A percentile compares a stretch with the other conserved stretches of the same genome.
Evolutionary conservation across 192 early-diverging fungal genomes (phyloP).

Genomic region (Coemansia sp.): DNA sequence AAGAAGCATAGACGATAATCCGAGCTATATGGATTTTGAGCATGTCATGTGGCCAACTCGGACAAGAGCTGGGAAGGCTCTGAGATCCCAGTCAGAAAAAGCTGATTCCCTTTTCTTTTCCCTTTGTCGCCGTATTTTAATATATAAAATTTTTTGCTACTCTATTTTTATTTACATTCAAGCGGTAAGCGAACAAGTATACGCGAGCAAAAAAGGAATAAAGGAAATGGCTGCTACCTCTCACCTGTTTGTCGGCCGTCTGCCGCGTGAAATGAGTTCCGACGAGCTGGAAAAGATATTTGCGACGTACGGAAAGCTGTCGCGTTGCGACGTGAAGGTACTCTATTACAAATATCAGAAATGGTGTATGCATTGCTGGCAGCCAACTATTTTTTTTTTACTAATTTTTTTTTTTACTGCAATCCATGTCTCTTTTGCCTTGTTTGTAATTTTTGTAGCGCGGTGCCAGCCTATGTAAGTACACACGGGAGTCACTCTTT

Average conservation of each 20-base stretch:
- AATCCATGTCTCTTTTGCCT: not conserved
- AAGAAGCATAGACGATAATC: slow-evolving; percentile 12
- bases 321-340: slow-evolving; percentile 55
- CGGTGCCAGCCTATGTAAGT: slow-evolving; percentile 34
- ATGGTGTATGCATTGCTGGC: not conserved
- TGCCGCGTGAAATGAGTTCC: slow-evolving; percentile 32
- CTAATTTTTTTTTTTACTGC: not conserved
- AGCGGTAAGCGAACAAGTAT: not conserved
- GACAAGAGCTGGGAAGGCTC: not conserved
- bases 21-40: not conserved
- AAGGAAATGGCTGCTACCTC: slow-evolving; percentile 13
- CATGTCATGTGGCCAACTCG: not conserved
- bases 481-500: not conserved
- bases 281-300: slow-evolving; percentile 43
- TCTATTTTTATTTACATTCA: not conserved
- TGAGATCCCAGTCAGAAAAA: not conserved
- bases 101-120: not conserved
- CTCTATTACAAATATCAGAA: not conserved
- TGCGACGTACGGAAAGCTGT: slow-evolving; percentile 40
- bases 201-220: not conserved
- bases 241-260: slow-evolving; percentile 52
- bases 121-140: not conserved
- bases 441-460: slow-evolving; percentile 21
- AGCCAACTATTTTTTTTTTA: not conserved
- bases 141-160: not conserved